Conservation (phyloP, 495 filamentous ascomycete genomes). For the Parmelia sp. region DNA sequence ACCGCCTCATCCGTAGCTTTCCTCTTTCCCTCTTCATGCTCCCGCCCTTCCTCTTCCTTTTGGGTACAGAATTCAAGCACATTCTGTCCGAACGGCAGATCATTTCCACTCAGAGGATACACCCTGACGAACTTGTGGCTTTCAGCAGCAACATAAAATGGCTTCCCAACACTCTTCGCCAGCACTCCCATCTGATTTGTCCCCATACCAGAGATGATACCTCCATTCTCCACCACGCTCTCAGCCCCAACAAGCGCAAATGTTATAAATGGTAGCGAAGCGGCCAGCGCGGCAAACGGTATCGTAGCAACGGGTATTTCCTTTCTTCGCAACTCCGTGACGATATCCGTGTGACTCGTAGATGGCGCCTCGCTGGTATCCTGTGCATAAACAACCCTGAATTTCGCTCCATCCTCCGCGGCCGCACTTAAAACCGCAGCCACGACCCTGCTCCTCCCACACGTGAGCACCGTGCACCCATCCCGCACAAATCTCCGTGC, state of each 20-base stretch:
- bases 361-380: slow-evolving; percentile 26
- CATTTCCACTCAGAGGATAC: slow-evolving; percentile 71
- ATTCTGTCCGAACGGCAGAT: slow-evolving; percentile 67
- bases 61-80: slow-evolving; percentile 62
- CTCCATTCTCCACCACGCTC: slow-evolving; percentile 88
- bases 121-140: slow-evolving; percentile 90
- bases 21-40: slow-evolving; percentile 27
- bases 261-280: slow-evolving; percentile 73
- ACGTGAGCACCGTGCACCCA: slow-evolving; percentile 73
- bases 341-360: slow-evolving; percentile 46
- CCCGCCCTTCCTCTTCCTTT: slow-evolving; percentile 33
- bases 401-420: slow-evolving; percentile 62
- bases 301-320: slow-evolving; percentile 83
- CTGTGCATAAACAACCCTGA: slow-evolving; percentile 79
- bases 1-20: slow-evolving; percentile 49
- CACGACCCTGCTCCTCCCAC: slow-evolving; percentile 80
- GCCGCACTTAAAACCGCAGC: slow-evolving; percentile 67
- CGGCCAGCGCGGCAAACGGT: slow-evolving; percentile 71
- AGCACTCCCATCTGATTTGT: slow-evolving; percentile 85
- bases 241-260: slow-evolving; percentile 90
- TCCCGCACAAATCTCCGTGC: slow-evolving; percentile 72
- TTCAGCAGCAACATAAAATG: slow-evolving; percentile 87
- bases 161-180: slow-evolving; percentile 68
- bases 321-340: slow-evolving; percentile 60
- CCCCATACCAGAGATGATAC: slow-evolving; percentile 82